Conservation (phyloP, 257 asterid genomes). For the Gynochthodes officinalis region DNA sequence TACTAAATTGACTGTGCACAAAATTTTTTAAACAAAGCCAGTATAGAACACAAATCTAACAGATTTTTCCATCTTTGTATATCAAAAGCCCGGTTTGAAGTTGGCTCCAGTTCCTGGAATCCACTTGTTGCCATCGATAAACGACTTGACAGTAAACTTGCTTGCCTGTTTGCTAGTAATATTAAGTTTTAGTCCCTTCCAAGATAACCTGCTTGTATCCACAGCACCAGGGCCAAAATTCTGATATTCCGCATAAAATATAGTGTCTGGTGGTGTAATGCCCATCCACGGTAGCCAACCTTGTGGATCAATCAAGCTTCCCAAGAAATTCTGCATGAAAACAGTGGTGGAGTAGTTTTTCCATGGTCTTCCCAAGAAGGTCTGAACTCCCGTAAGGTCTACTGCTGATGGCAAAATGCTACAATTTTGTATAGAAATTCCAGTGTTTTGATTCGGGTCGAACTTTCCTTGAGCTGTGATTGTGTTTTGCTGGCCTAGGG, state of each 20-base stretch:
- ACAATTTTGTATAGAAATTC: constrained; percentile 71
- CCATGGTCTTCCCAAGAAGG: constrained; percentile 82
- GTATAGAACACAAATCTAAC: too few relatives aligned
- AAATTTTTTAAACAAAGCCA: too few relatives aligned
- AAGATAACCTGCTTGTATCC: constrained; percentile 55
- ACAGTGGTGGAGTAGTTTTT: constrained; percentile 72
- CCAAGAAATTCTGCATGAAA: constrained; percentile 36
- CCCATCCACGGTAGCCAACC: constrained; percentile 95
- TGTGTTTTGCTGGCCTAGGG: not conserved
- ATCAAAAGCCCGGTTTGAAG: constrained; percentile 58
- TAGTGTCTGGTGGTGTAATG: too few relatives aligned
- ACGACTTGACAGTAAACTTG: constrained; percentile 43
- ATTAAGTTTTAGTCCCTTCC: constrained; percentile 67
- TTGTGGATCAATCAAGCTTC: constrained; percentile 40
- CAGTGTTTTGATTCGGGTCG: constrained; percentile 38
- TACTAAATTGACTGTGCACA: too few relatives aligned
- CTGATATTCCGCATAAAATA: constrained; percentile 61
- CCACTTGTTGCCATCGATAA: constrained; percentile 28
- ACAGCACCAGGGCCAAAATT: constrained; percentile 57
- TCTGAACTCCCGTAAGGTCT: constrained; percentile 38
- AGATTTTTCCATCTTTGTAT: too few relatives aligned
- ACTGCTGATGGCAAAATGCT: constrained; percentile 40
- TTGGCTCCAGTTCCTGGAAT: constrained; percentile 41
- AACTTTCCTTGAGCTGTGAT: not conserved
- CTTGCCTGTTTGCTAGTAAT: constrained; percentile 37